Conservation (phyloP, 2,329 filamentous ascomycete genomes). For the Botrytis porri region DNA sequence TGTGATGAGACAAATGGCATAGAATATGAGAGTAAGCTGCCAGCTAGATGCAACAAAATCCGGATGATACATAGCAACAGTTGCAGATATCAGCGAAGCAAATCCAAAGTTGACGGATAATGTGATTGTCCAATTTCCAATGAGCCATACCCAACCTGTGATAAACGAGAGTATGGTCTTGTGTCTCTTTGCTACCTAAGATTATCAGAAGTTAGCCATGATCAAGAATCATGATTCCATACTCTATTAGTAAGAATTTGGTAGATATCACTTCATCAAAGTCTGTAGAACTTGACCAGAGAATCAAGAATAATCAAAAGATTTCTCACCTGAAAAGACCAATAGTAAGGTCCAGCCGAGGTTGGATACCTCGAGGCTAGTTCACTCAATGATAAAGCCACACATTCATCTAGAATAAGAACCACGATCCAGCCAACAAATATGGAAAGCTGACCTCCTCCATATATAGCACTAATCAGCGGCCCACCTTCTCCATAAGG, state of each 20-base stretch:
- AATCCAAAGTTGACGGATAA: conserved; percentile 78
- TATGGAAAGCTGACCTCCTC: conserved; percentile 50
- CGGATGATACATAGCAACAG: conserved; percentile 52
- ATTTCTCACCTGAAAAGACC: conserved; percentile 61
- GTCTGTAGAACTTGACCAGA: background rate
- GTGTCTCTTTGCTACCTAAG: conserved; percentile 53
- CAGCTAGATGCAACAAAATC: conserved; percentile 54
- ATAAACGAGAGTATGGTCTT: conserved; percentile 66
- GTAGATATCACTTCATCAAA: background rate
- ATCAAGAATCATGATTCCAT: background rate
- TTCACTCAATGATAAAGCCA: conserved; percentile 68
- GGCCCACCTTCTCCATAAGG: conserved; percentile 48
- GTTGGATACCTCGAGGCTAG: conserved; percentile 75
- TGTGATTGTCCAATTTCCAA: conserved; percentile 79
- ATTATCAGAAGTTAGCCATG: background rate
- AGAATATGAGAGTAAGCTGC: conserved; percentile 70
- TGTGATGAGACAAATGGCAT: conserved; percentile 62
- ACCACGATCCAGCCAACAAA: conserved; percentile 57
- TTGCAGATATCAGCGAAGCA: conserved; percentile 51
- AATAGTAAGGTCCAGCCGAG: conserved; percentile 76
- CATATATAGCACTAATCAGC: conserved; percentile 36
- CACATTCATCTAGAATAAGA: conserved; percentile 57
- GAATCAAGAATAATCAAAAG: background rate
- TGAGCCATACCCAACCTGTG: conserved; percentile 72
- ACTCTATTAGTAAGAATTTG: background rate